These are phyloP conservation scores for Prunus dulcis DNA, from an alignment of 306 rosid species.

Conservation along the genomic window DNA sequence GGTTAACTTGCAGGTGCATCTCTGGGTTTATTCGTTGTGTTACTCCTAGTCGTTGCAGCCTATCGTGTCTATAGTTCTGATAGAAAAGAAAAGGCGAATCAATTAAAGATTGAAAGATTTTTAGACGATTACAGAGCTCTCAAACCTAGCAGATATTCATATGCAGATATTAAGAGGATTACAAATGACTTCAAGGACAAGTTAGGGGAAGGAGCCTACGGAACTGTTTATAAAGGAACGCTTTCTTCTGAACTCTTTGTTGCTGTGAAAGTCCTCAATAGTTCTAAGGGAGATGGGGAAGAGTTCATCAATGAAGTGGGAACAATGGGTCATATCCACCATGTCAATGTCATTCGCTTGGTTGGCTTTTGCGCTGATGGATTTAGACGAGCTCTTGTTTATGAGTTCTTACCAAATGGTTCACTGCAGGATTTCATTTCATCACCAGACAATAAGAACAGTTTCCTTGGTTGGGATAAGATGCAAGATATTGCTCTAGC, in stretches of 20 bases:
- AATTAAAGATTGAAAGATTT: constrained; percentile 24
- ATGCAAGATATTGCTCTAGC: constrained; percentile 35
- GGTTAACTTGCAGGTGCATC: constrained; percentile 13
- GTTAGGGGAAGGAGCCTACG: constrained; percentile 44
- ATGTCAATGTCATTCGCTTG: constrained; percentile 39
- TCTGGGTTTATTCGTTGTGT: constrained; percentile 15
- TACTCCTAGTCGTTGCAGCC: constrained; percentile 8
- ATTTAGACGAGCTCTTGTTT: constrained; percentile 34
- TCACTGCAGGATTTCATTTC: constrained; percentile 30
- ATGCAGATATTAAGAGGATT: constrained; percentile 35
- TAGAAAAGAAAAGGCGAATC: constrained; percentile 8
- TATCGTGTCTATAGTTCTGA: neutral
- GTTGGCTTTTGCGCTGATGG: constrained; percentile 48
- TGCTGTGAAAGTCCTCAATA: constrained; percentile 5
- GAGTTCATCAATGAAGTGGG: constrained; percentile 25
- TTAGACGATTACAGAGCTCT: constrained; percentile 39
- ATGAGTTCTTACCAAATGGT: constrained; percentile 35
- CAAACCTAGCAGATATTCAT: constrained; percentile 41
- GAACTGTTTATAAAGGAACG: constrained; percentile 36
- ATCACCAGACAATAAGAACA: constrained; percentile 7
- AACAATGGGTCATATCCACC: constrained; percentile 43
- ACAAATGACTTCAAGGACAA: constrained; percentile 30
- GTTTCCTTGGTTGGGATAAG: constrained; percentile 34
- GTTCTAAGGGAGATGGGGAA: neutral
- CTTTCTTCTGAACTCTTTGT: constrained; percentile 19